Base-by-base conservation (phyloP, 1,284 basidiomycete species). In the Malassezia globosa region DNA sequence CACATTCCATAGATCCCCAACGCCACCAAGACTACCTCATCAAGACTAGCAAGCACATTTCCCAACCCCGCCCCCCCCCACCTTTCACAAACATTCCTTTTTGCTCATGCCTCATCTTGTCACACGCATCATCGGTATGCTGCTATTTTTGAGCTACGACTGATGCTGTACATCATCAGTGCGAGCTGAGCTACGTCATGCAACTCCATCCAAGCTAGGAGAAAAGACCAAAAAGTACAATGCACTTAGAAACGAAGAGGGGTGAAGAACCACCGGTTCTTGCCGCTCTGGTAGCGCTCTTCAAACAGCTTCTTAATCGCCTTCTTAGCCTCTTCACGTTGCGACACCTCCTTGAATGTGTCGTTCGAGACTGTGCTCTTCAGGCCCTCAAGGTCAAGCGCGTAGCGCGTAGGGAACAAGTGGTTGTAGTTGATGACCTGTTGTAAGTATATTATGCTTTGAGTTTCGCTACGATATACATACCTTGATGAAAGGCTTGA, bases 181-280 rank as follows among this genome's bases (percentile, higher is more conserved):
- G 29, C 11, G 29, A n/a, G n/a, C 37, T n/a, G 23, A 26, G 24
- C n/a, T 41, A 26, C 26, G 39, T n/a, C n/a, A n/a, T n/a, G n/a
- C 29, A 23, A 33, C 19, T 34, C 26, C 39, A 26, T 13, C 14
- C 25, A 13, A n/a, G n/a, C n/a, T 19, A 27, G 35, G 7, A 22
- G 22, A 11, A 29, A 45, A 29, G 26, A 23, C 19, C 18, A 19
- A 23, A 37, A 26, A 36, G 13, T 19, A 33, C 23, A 14, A 35
- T 19, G 48, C 24, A 43, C 48, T 51, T 51, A 51, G 48, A 51
- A 51, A 66, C 68, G 64, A 46, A 71, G 68, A 36, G 66, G 61
- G 36, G 63, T 64, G 60, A 71, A 71, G 66, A 71, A 68, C 64
- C 65, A 69, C 56, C 64, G 62, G 68, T 69, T 71, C 68, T 71